Conservation (phyloP, 129 eudicot genomes). For the Escallonia rubra region DNA sequence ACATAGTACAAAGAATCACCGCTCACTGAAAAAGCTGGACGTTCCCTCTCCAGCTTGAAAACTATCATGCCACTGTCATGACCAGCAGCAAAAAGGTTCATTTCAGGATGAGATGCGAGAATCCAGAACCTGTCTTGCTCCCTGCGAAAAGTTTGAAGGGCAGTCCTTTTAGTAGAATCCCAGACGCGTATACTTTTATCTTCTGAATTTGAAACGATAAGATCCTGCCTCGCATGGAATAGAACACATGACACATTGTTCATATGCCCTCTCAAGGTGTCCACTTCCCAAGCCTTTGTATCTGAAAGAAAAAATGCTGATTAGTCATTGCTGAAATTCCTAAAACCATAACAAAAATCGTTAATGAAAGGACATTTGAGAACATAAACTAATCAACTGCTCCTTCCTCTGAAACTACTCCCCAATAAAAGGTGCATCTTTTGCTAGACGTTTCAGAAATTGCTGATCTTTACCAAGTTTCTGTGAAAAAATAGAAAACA, state of each 20-base stretch:
- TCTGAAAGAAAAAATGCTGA: constrained; percentile 16
- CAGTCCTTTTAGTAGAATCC: constrained; percentile 52
- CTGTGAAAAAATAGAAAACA: too few relatives aligned
- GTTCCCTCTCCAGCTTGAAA: constrained; percentile 17
- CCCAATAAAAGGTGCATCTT: too few relatives aligned
- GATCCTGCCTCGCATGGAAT: constrained; percentile 43
- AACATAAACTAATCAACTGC: too few relatives aligned
- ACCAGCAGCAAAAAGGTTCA: constrained; percentile 50
- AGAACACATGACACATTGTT: constrained; percentile 52
- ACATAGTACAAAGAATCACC: constrained; percentile 13
- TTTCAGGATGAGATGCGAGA: constrained; percentile 47
- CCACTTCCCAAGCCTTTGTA: constrained; percentile 63
- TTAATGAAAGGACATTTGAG: background rate
- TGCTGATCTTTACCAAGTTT: too few relatives aligned
- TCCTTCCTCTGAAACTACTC: too few relatives aligned
- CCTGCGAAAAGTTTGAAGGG: constrained; percentile 47
- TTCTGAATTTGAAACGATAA: constrained; percentile 51
- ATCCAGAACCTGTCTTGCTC: constrained; percentile 59
- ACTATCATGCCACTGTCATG: constrained; percentile 34
- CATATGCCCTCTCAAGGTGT: constrained; percentile 57
- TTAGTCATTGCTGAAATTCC: background rate
- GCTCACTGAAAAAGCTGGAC: constrained; percentile 15
- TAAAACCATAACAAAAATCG: background rate
- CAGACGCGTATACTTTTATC: constrained; percentile 51
- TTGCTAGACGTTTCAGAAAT: too few relatives aligned